Conservation (phyloP, 345 rosid species). For the Atalantia buxifolia region DNA sequence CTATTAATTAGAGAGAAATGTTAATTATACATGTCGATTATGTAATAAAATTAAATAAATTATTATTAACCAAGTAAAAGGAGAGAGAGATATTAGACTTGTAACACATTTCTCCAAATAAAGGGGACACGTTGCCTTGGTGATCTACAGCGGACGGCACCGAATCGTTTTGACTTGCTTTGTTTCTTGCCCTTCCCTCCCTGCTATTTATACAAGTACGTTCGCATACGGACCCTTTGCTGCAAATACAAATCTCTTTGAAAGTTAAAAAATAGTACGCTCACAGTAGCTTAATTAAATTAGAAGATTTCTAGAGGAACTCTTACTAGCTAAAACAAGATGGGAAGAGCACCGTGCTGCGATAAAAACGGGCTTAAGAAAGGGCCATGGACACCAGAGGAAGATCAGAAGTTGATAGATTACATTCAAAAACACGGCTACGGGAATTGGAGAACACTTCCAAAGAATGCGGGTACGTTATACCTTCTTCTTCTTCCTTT, state of each 20-base stretch:
- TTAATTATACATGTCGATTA: background rate
- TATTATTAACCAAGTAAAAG: background rate
- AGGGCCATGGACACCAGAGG: constrained; percentile 93
- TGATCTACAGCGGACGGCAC: constrained; percentile 71
- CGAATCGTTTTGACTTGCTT: constrained; percentile 73
- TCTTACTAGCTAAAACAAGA: constrained; percentile 13
- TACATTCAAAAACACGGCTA: constrained; percentile 77
- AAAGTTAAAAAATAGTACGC: background rate
- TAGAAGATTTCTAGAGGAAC: background rate
- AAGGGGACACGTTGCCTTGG: constrained; percentile 57
- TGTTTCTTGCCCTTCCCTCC: constrained; percentile 12
- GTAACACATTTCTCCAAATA: constrained; percentile 7
- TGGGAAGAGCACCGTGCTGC: constrained; percentile 89
- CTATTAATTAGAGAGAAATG: background rate
- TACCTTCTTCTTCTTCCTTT: background rate
- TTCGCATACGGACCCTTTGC: constrained; percentile 29
- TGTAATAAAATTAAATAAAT: background rate
- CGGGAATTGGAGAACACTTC: constrained; percentile 89
- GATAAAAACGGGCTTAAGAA: constrained; percentile 74
- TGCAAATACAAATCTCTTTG: constrained; percentile 6
- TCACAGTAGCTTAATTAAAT: background rate
- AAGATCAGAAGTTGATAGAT: constrained; percentile 63
- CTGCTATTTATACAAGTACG: constrained; percentile 41
- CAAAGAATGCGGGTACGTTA: constrained; percentile 76
- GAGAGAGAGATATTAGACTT: background rate